Conservation (phyloP, 164 flowering plant genomes). For the Umbilicus rupestris region DNA sequence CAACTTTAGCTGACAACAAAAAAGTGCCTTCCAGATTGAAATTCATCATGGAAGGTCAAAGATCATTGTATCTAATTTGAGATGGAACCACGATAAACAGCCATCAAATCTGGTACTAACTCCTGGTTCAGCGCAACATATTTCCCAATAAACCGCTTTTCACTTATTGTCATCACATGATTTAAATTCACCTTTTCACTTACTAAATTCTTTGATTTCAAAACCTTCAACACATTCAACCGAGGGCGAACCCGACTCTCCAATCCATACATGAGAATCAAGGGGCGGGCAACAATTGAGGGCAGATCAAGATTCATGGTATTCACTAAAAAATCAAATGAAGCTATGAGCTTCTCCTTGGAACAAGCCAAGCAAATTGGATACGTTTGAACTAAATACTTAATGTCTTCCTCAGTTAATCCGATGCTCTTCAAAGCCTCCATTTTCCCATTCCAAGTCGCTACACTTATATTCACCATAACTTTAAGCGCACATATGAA, state of each 20-base stretch:
- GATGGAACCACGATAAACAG: neutral
- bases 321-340: constrained; percentile 12
- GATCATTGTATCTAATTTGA: neutral
- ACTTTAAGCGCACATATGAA: constrained; percentile 9
- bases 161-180: neutral
- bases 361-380: constrained; percentile 13
- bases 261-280: constrained; percentile 7
- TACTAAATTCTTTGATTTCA: constrained; percentile 12
- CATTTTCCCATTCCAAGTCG: constrained; percentile 13
- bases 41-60: neutral
- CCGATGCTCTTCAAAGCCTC: constrained; percentile 17
- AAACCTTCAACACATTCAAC: constrained; percentile 11
- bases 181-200: neutral
- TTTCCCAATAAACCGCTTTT: neutral
- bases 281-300: constrained; percentile 5
- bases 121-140: constrained; percentile 3
- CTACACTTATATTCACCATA: constrained; percentile 10
- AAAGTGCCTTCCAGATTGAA: neutral
- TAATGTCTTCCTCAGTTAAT: constrained; percentile 14
- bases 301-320: constrained; percentile 11
- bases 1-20: neutral
- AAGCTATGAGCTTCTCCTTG: constrained; percentile 12
- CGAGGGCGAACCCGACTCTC: constrained; percentile 16
- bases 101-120: neutral
- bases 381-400: neutral